Base-by-base conservation (phyloP, 257 asterid genomes). In the Capsicum rhomboideum region DNA sequence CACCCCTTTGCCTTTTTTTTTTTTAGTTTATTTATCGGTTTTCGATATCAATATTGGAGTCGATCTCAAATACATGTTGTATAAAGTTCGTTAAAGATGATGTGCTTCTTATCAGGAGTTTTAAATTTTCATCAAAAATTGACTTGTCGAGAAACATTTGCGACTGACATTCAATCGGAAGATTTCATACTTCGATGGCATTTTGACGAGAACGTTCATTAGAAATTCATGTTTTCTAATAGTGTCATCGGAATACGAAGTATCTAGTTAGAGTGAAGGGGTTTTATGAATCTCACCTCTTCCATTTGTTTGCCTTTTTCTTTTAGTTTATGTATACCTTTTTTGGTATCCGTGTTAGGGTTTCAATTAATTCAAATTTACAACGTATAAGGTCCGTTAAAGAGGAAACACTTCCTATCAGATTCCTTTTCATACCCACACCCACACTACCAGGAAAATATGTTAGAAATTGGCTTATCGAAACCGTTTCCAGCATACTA, bases 31-130 rank as follows among this genome's bases (percentile, higher is more conserved):
- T 17, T 4, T 34, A 4, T 18, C 13, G 17, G 0, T 68, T 2
- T 34, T 31, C 3, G 16, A 4, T 68, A 68, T 4, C 3, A 4
- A 0, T 68, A 68, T 68, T 68, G 4, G 2, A 40, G 12, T 68
- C 0, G 5, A 12, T 63, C 2, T 61, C 0, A 0, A 23, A 11
- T 7, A 23, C 0, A 0, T 5, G 4, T 23, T 8, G 9, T 23
- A 0, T 11, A 5, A 21, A 21, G 4, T 4, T 59, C 7, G 6
- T 4, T 59, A 21, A 59, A 59, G 16, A 59, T 21, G 67, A 59
- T 7, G 10, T 1, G 1, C 0, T 10, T 21, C 0, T 21, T 21
- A 10, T 1, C 0, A 21, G 7, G 31, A 21, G 4, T 34, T 34
- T 5, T 34, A 2, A 2, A 34, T 34, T 58, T 58, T 2, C 5